phyloP scores from a whole-genome alignment of 495 filamentous ascomycete species.

The Trichodelitschia bisporula region DNA sequence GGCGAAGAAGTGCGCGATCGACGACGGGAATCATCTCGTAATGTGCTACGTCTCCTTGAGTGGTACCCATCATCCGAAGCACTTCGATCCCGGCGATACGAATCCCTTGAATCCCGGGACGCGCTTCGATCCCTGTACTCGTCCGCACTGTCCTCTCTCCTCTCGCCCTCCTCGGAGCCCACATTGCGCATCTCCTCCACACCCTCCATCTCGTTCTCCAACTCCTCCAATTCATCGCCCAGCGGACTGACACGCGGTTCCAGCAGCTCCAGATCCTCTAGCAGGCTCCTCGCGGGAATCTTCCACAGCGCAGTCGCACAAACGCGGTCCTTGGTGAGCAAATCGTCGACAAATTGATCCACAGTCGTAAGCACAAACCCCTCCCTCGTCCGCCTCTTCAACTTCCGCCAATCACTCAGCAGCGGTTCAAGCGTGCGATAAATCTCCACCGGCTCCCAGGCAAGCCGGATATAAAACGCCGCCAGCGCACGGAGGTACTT shows the following conservation, averaged over 20 bases:
- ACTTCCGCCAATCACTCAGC: conserved; percentile 59
- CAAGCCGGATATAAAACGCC: conserved; percentile 80
- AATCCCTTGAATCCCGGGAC: too few species aligned
- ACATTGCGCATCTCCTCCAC: not conserved
- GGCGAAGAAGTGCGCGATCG: too few species aligned
- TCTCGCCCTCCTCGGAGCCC: too few species aligned
- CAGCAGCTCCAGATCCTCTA: conserved; percentile 78
- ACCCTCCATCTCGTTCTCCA: not conserved
- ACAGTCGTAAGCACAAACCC: conserved; percentile 54
- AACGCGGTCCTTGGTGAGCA: conserved; percentile 70
- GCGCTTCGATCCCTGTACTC: too few species aligned
- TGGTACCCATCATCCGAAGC: too few species aligned
- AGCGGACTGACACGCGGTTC: conserved; percentile 70
- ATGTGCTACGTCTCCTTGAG: too few species aligned
- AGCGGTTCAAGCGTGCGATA: conserved; percentile 62
- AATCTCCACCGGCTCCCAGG: conserved; percentile 58
- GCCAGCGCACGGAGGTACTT: conserved; percentile 67
- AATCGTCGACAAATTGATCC: conserved; percentile 84
- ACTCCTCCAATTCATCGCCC: conserved; percentile 45
- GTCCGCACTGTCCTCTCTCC: too few species aligned
- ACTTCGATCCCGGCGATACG: too few species aligned
- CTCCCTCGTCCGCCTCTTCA: conserved; percentile 46
- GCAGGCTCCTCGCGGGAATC: conserved; percentile 49
- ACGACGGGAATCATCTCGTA: too few species aligned
- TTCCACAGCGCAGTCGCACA: conserved; percentile 88